phyloP scores from a whole-genome alignment of 257 asterid species.

The Euphrasia confusa region DNA sequence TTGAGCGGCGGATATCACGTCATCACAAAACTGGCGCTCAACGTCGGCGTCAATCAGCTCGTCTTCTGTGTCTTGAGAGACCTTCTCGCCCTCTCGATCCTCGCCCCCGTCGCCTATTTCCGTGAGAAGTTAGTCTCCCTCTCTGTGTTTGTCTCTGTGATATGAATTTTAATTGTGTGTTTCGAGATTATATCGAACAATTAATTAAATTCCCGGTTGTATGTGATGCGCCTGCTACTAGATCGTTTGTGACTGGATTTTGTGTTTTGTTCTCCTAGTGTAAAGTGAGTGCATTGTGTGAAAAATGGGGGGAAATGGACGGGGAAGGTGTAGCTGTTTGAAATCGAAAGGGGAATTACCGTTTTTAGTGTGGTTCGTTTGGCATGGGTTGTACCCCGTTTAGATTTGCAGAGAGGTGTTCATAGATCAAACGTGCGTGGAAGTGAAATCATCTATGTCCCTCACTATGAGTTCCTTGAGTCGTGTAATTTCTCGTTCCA shows the following conservation, averaged over 20 bases:
- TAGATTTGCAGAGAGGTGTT: neutral
- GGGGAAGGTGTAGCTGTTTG: neutral
- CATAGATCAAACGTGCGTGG: no score
- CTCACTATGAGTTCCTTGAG: slow-evolving; percentile 1
- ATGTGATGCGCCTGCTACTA: slow-evolving; percentile 19
- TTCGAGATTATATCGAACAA: slow-evolving; percentile 4
- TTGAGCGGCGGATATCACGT: slow-evolving; percentile 81
- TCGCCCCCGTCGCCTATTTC: slow-evolving; percentile 82
- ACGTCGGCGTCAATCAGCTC: slow-evolving; percentile 84
- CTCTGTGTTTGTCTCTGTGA: neutral
- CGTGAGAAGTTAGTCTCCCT: slow-evolving; percentile 67
- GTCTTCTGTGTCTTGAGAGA: slow-evolving; percentile 84
- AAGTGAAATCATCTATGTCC: slow-evolving; percentile 1
- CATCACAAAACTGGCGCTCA: slow-evolving; percentile 87
- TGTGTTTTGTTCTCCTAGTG: neutral
- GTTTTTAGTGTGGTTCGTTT: neutral
- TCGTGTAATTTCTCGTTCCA: neutral
- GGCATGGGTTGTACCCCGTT: neutral
- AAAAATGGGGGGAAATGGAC: no score
- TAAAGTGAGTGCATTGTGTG: no score
- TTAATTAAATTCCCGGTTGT: slow-evolving; percentile 19
- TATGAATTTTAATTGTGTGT: slow-evolving; percentile 2
- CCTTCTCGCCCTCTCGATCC: slow-evolving; percentile 74
- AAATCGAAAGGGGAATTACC: slow-evolving; percentile 5
- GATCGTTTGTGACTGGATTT: slow-evolving; percentile 5